Conservation (phyloP, 257 asterid genomes). For the Solanum corneliomulleri region DNA sequence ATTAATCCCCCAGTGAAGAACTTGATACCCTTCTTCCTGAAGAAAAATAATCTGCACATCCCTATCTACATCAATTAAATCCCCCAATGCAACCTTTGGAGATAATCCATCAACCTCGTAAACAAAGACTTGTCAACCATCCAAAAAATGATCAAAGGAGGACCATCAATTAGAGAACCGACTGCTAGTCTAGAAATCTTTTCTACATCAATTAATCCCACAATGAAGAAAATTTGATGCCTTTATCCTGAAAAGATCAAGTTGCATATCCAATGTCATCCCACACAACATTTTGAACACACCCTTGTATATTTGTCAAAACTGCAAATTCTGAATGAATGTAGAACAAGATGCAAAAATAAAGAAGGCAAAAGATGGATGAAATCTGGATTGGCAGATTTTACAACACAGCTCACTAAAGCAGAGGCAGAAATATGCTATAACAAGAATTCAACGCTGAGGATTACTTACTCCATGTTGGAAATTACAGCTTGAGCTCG, state of each 20-base stretch:
- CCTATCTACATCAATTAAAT: background rate
- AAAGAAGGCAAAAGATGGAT: background rate
- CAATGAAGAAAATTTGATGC: background rate
- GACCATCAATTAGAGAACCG: background rate
- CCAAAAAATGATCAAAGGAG: background rate
- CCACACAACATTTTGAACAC: background rate
- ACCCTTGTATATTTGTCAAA: background rate
- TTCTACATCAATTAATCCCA: background rate
- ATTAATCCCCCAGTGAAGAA: background rate
- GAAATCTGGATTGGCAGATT: background rate
- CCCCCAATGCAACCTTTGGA: background rate
- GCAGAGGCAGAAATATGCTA: background rate
- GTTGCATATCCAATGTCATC: background rate
- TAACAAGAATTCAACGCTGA: background rate
- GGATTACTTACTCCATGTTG: slow-evolving; percentile 87
- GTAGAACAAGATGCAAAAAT: background rate
- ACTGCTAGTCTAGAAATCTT: background rate
- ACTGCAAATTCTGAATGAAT: background rate
- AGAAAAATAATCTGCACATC: background rate
- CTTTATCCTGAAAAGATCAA: background rate
- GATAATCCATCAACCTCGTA: background rate
- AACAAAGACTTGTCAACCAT: background rate
- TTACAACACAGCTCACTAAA: background rate
- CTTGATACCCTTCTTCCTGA: background rate
- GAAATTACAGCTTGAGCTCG: slow-evolving; percentile 96